Conservation (phyloP, 805 yeast species). For the Vanderwaltozyma yarrowii region DNA sequence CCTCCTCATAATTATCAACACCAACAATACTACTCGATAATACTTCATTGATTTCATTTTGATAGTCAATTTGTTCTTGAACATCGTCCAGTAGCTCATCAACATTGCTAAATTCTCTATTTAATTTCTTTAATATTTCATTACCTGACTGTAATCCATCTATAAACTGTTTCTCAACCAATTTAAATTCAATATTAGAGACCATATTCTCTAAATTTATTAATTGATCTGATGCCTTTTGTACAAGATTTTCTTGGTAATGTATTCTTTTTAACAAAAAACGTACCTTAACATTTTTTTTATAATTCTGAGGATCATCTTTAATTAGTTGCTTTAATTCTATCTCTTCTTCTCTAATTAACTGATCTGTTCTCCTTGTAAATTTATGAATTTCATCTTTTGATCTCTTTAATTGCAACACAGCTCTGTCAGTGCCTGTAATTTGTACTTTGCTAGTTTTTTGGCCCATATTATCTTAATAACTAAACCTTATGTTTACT, state of each 20-base stretch:
- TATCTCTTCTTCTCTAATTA: constrained; percentile 50
- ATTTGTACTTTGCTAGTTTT: constrained; percentile 44
- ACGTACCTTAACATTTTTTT: constrained; percentile 44
- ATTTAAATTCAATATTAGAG: constrained; percentile 75
- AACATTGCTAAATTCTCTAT: constrained; percentile 69
- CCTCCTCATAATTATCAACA: constrained; percentile 36
- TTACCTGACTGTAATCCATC: constrained; percentile 78
- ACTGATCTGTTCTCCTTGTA: constrained; percentile 39
- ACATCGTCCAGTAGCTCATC: constrained; percentile 77
- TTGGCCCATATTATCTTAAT: constrained; percentile 31
- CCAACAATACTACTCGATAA: constrained; percentile 32
- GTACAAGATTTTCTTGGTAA: constrained; percentile 66
- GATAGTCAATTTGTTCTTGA: constrained; percentile 71
- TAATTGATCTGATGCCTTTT: constrained; percentile 66
- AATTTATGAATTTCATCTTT: constrained; percentile 76
- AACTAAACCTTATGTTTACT: too few relatives aligned
- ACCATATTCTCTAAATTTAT: constrained; percentile 72
- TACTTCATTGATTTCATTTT: constrained; percentile 56
- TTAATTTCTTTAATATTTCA: constrained; percentile 60
- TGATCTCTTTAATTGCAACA: constrained; percentile 78
- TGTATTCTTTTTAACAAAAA: constrained; percentile 65
- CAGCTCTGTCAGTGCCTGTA: constrained; percentile 77
- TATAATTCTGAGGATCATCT: constrained; percentile 36
- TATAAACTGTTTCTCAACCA: constrained; percentile 77
- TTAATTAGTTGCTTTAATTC: constrained; percentile 24